Evolutionary conservation across 768 basidiomycete genomes (phyloP).

Genomic region (Gymnopilus dilepis): DNA sequence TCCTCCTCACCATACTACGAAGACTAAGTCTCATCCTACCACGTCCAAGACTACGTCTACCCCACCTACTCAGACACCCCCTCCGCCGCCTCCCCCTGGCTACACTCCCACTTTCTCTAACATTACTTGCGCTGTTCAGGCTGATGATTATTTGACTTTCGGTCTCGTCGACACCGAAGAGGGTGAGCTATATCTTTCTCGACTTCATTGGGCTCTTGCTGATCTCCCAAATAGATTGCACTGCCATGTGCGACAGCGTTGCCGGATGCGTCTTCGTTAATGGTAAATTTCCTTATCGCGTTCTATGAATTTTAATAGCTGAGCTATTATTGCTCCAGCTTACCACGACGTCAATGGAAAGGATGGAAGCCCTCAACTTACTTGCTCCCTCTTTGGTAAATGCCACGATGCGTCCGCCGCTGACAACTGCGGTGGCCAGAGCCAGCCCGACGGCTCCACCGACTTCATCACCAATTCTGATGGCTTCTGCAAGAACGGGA

Average conservation of each 20-base stretch:
- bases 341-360: slow-evolving; percentile 55
- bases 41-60: background rate
- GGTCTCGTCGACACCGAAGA: slow-evolving; percentile 49
- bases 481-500: slow-evolving; percentile 45
- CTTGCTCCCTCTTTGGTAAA: slow-evolving; percentile 45
- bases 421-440: slow-evolving; percentile 48
- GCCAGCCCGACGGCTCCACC: slow-evolving; percentile 43
- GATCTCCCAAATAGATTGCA: slow-evolving; percentile 38
- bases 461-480: slow-evolving; percentile 47
- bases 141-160: slow-evolving; percentile 45
- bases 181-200: slow-evolving; percentile 30
- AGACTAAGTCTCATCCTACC: background rate
- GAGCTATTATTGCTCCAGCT: slow-evolving; percentile 25
- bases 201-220: background rate
- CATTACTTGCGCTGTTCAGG: slow-evolving; percentile 49
- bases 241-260: slow-evolving; percentile 50
- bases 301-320: background rate
- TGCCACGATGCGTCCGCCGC: slow-evolving; percentile 45
- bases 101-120: slow-evolving; percentile 46
- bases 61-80: background rate
- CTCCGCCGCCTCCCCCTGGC: slow-evolving; percentile 24
- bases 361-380: slow-evolving; percentile 48
- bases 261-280: slow-evolving; percentile 47
- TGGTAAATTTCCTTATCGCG: slow-evolving; percentile 33
- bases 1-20: background rate